Conservation (phyloP, 331 rosid genomes). For the Phaseolus coccineus region DNA sequence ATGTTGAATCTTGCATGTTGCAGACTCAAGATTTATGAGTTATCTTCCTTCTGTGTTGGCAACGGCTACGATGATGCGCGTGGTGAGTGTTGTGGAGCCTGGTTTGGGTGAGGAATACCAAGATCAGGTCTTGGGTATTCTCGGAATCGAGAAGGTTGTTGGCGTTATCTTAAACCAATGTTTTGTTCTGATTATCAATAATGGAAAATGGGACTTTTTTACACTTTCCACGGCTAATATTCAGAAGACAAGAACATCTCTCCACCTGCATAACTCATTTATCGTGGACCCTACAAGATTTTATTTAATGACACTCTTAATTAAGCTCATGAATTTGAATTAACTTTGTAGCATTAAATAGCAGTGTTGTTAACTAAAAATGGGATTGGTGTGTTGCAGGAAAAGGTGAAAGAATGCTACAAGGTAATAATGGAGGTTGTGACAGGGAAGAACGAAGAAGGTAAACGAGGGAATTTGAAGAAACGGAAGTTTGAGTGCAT, state of each 20-base stretch:
- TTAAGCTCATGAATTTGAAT: no score
- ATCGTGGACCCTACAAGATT: background rate
- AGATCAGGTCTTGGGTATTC: conserved; percentile 68
- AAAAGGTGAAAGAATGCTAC: conserved; percentile 67
- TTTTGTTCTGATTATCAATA: background rate
- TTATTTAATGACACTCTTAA: no score
- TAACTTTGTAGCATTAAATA: no score
- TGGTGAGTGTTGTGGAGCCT: conserved; percentile 66
- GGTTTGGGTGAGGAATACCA: conserved; percentile 58
- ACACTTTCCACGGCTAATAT: background rate
- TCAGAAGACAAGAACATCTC: background rate
- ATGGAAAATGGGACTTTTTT: background rate
- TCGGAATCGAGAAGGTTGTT: conserved; percentile 73
- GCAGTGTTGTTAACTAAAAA: background rate
- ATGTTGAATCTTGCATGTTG: background rate
- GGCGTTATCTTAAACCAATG: background rate
- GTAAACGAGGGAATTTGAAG: conserved; percentile 33
- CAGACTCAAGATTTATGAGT: conserved; percentile 71
- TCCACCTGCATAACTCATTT: background rate
- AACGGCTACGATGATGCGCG: conserved; percentile 83
- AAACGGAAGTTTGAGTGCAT: conserved; percentile 69
- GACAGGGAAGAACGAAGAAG: conserved; percentile 21
- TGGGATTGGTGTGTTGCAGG: conserved; percentile 53
- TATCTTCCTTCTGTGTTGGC: conserved; percentile 78
- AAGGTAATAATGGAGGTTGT: conserved; percentile 54